phyloP scores from a whole-genome alignment of 768 basidiomycete genomes.

The Russula brevipes region DNA sequence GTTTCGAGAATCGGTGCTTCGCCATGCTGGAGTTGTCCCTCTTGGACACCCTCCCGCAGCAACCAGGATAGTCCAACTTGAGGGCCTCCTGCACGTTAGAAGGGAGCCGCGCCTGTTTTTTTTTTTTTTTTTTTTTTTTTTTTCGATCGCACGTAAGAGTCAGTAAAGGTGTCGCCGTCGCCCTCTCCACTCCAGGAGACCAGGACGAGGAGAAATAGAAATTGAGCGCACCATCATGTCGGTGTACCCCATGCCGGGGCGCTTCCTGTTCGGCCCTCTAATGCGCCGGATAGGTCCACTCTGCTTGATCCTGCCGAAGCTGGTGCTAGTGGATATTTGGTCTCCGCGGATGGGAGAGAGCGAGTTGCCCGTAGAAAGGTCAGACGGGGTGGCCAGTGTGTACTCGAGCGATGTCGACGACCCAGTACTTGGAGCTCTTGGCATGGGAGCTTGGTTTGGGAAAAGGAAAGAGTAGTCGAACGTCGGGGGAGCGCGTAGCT shows the following conservation, averaged over 20 bases:
- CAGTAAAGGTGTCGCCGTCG: neutral
- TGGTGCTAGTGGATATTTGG: too few species aligned
- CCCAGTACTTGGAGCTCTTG: too few species aligned
- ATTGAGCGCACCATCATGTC: constrained; percentile 6
- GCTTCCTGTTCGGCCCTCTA: constrained; percentile 1
- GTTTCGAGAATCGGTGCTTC: constrained; percentile 4
- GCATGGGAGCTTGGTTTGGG: too few species aligned
- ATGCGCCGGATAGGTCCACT: neutral
- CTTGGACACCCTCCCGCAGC: neutral
- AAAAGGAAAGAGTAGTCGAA: too few species aligned
- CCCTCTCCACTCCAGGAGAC: too few species aligned
- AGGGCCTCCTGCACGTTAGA: neutral
- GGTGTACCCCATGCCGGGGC: neutral
- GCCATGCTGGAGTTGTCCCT: neutral
- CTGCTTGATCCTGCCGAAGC: neutral
- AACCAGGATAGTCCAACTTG: neutral
- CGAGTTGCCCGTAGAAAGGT: too few species aligned
- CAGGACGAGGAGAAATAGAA: neutral
- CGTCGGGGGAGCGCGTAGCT: too few species aligned
- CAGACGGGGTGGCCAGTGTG: too few species aligned
- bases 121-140: neutral
- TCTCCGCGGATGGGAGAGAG: too few species aligned
- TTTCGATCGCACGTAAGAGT: neutral
- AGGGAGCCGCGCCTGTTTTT: neutral
- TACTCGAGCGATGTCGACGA: too few species aligned